Conservation (phyloP, 2,329 filamentous ascomycete species). For the Aspergillus pseudoviridinutans region DNA sequence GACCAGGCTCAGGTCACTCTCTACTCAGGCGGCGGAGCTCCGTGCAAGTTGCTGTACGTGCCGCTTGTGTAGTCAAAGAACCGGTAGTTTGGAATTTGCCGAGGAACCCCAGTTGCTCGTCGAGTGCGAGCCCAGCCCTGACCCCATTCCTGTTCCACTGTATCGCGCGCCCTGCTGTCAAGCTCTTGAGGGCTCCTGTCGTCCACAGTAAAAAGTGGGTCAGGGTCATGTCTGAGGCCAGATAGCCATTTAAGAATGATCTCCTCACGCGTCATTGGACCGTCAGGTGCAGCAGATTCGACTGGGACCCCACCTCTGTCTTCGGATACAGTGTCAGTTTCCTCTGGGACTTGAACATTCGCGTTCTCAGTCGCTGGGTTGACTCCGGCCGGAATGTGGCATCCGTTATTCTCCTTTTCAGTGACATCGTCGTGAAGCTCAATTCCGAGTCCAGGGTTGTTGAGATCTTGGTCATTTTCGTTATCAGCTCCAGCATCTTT, state of each 20-base stretch:
- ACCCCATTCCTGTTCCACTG: not conserved
- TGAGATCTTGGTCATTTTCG: not conserved
- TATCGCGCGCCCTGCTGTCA: not conserved
- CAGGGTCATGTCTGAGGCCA: not conserved
- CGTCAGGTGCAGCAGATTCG: not conserved
- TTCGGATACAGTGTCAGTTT: not conserved
- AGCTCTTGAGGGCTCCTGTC: not conserved
- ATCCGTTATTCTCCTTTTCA: not conserved
- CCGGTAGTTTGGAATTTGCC: too few relatives aligned
- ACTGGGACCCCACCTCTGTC: not conserved
- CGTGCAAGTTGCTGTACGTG: not conserved
- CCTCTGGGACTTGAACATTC: not conserved
- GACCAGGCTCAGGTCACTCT: not conserved
- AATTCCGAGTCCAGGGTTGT: not conserved
- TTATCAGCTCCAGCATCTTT: not conserved
- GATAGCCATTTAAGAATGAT: not conserved
- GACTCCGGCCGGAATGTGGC: not conserved
- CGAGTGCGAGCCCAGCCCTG: too few relatives aligned
- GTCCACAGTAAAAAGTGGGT: not conserved
- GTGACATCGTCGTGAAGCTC: not conserved
- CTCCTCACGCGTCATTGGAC: not conserved
- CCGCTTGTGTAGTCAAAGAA: too few relatives aligned
- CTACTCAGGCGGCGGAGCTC: not conserved
- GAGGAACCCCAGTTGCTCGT: too few relatives aligned
- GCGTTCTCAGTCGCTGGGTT: not conserved